These are phyloP conservation scores for Nannochloropsis gaditana DNA, from an alignment of 108 stramenopile genomes.

Conservation along the genomic window DNA sequence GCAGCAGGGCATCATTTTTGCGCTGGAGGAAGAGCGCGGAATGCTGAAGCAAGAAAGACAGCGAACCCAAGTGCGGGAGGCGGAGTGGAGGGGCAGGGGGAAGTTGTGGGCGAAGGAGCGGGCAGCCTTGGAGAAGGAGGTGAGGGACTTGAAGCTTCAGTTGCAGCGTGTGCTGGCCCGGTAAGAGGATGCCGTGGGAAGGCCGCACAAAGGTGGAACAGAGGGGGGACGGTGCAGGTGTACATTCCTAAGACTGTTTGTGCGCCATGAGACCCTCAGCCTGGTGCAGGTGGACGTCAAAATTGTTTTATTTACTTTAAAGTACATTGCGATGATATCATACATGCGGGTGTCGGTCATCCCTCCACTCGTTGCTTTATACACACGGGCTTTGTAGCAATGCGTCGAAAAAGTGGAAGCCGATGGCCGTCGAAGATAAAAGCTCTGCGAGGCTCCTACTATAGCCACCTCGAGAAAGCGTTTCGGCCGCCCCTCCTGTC, in stretches of 20 bases:
- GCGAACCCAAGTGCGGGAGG: not conserved
- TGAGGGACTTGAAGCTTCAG: constrained; percentile 12
- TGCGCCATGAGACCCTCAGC: no score
- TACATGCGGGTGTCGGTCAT: no score
- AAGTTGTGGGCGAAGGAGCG: constrained; percentile 16
- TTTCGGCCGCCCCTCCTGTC: not conserved
- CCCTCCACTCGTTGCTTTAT: no score
- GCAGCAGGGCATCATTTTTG: not conserved
- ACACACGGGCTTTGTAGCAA: no score
- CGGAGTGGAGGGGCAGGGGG: not conserved
- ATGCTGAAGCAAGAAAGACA: not conserved
- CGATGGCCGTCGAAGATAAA: no score
- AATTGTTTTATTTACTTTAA: no score
- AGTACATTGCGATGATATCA: no score
- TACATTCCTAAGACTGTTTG: not conserved
- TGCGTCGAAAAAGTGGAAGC: no score
- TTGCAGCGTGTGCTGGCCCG: not conserved
- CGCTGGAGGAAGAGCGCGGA: not conserved
- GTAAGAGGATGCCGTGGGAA: not conserved
- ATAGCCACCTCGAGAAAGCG: not conserved
- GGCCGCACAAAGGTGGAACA: not conserved
- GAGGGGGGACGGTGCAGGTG: not conserved
- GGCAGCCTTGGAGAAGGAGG: not conserved
- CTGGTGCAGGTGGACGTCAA: no score
- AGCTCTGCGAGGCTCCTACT: no score